phyloP scores from a whole-genome alignment of 1,284 basidiomycete genomes.

The Naganishia liquefaciens region DNA sequence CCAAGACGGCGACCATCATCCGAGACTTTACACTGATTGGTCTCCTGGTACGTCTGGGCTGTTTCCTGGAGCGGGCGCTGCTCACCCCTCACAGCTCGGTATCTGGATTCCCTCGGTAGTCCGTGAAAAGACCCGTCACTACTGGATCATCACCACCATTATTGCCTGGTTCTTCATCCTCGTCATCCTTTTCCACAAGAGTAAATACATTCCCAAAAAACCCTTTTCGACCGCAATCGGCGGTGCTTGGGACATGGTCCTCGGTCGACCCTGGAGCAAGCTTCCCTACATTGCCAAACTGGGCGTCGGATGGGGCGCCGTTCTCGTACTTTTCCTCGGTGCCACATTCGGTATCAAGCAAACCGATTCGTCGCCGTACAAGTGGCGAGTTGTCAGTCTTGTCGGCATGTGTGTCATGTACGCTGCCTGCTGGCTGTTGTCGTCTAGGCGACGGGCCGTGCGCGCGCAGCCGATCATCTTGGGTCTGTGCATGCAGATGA shows the following conservation, averaged over 20 bases:
- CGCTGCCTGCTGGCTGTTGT: conserved; percentile 35
- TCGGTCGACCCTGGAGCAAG: conserved; percentile 28
- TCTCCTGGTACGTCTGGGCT: conserved; percentile 18
- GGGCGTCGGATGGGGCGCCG: conserved; percentile 30
- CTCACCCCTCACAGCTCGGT: conserved; percentile 25
- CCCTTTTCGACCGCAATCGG: conserved; percentile 29
- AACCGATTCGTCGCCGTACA: conserved; percentile 32
- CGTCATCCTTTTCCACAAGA: conserved; percentile 33
- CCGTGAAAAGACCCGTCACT: conserved; percentile 32
- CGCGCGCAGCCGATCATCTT: conserved; percentile 48
- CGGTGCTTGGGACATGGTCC: conserved; percentile 5
- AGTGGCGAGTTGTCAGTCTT: conserved; percentile 36
- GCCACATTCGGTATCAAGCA: conserved; percentile 32
- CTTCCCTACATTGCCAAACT: conserved; percentile 29
- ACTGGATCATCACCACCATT: conserved; percentile 34
- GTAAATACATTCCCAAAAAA: conserved; percentile 31
- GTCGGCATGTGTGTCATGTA: conserved; percentile 38
- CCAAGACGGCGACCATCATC: conserved; percentile 18
- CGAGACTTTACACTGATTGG: conserved; percentile 27
- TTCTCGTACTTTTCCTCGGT: conserved; percentile 31
- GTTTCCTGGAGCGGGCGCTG: neutral
- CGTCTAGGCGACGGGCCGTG: conserved; percentile 33
- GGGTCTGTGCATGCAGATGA: conserved; percentile 79
- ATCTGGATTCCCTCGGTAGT: conserved; percentile 34
- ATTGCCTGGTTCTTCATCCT: conserved; percentile 35